phyloP scores from a whole-genome alignment of 2,329 filamentous ascomycete genomes.

The Arthrobotrys entomopaga region DNA sequence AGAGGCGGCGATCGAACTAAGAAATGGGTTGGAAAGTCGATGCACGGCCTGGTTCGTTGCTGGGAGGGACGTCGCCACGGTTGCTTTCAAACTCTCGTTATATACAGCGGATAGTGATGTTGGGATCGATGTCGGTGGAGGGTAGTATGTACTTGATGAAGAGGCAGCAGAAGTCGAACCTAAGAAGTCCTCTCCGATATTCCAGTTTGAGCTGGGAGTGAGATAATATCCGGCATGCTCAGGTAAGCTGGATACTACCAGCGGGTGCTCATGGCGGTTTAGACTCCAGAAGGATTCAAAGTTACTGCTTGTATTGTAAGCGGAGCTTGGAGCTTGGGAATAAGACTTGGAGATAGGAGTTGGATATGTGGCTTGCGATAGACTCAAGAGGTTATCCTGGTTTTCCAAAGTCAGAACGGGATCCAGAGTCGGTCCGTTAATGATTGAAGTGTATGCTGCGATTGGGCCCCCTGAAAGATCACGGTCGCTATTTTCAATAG shows the following conservation, averaged over 20 bases:
- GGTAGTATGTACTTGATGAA: slow-evolving; percentile 36
- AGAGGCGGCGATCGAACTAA: slow-evolving; percentile 31
- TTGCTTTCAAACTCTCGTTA: slow-evolving; percentile 32
- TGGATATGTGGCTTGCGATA: slow-evolving; percentile 28
- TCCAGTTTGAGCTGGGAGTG: slow-evolving; percentile 38
- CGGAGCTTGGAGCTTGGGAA: slow-evolving; percentile 21
- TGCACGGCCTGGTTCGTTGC: slow-evolving; percentile 17
- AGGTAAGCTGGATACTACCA: slow-evolving; percentile 40
- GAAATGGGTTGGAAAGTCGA: slow-evolving; percentile 23
- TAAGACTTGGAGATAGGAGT: slow-evolving; percentile 25
- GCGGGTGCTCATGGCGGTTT: slow-evolving; percentile 21
- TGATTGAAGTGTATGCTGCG: slow-evolving; percentile 40
- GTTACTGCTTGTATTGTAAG: slow-evolving; percentile 26
- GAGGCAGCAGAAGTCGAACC: slow-evolving; percentile 28
- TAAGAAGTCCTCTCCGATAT: slow-evolving; percentile 35
- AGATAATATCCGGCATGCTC: slow-evolving; percentile 41
- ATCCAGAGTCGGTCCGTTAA: slow-evolving; percentile 35
- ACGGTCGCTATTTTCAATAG: slow-evolving; percentile 15
- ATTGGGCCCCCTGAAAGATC: slow-evolving; percentile 35
- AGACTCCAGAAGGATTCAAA: slow-evolving; percentile 44
- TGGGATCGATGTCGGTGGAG: slow-evolving; percentile 35
- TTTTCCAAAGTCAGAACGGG: slow-evolving; percentile 48
- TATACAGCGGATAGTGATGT: slow-evolving; percentile 33
- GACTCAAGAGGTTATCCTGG: slow-evolving; percentile 41
- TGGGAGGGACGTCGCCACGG: slow-evolving; percentile 15